These are phyloP conservation scores for Xanthoparmelia taractica DNA, from an alignment of 495 filamentous ascomycete genomes.

Conservation along the genomic window DNA sequence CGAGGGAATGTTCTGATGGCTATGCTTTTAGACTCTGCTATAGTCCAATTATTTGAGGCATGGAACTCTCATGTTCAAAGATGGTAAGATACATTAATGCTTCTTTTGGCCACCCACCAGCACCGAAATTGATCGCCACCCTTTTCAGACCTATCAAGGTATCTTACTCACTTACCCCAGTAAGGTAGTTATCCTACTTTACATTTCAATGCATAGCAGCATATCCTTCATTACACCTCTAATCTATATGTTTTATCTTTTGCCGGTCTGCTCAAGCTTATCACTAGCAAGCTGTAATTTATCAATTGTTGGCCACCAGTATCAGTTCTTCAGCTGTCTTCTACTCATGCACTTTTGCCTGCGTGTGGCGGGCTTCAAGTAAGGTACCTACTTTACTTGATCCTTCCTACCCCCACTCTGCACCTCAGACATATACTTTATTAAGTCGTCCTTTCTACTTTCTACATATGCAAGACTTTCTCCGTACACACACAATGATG, in stretches of 20 bases:
- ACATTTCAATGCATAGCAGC: not conserved
- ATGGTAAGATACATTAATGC: too few species aligned
- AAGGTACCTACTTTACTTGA: not conserved
- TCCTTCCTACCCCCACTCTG: constrained; percentile 3
- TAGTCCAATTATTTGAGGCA: too few species aligned
- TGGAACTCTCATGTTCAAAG: too few species aligned
- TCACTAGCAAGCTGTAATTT: not conserved
- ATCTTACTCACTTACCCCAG: not conserved
- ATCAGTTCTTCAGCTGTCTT: not conserved
- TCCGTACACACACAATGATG: not conserved
- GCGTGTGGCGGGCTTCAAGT: not conserved
- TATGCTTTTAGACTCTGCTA: too few species aligned
- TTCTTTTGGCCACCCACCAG: not conserved
- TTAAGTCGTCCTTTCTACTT: not conserved
- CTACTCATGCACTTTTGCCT: not conserved
- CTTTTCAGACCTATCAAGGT: not conserved
- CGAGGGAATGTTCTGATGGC: too few species aligned
- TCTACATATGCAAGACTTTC: not conserved
- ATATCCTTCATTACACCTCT: too few species aligned
- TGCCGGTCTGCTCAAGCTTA: not conserved
- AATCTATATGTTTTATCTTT: not conserved
- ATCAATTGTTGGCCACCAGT: not conserved
- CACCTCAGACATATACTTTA: constrained; percentile 1
- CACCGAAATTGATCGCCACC: not conserved
- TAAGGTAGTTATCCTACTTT: not conserved